Percentiles rank a stretch among this genome's conserved stretches.
Evolutionary conservation across 768 basidiomycete genomes (phyloP).

Genomic region (Suillus clintonianus): DNA sequence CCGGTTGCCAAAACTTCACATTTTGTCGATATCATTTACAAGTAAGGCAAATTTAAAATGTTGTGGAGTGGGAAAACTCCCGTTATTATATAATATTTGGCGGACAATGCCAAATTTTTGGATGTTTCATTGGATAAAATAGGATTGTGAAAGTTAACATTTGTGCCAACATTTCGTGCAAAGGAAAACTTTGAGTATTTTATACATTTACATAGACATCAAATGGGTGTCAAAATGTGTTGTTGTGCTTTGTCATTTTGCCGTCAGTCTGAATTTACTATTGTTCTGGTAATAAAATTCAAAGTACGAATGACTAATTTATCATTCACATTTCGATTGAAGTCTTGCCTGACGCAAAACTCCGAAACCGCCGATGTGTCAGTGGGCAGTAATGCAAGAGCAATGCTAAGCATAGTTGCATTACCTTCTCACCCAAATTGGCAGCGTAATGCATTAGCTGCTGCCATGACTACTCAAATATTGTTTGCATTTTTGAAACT

Average conservation of each 20-base stretch:
- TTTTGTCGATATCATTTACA: too few relatives aligned
- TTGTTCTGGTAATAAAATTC: not conserved
- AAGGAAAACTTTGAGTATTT: not conserved
- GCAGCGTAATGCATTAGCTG: too few relatives aligned
- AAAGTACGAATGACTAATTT: not conserved
- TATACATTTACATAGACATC: not conserved
- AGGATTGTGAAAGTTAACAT: not conserved
- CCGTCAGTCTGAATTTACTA: not conserved
- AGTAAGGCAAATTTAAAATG: too few relatives aligned
- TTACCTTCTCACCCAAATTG: too few relatives aligned
- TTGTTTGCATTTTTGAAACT: too few relatives aligned
- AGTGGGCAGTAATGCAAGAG: too few relatives aligned
- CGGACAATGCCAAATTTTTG: too few relatives aligned
- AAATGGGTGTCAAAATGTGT: not conserved
- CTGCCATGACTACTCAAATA: too few relatives aligned
- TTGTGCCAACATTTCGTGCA: not conserved
- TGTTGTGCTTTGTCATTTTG: not conserved
- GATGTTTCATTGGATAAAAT: not conserved
- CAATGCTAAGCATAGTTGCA: too few relatives aligned
- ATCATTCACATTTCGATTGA: not conserved
- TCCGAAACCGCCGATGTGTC: not conserved
- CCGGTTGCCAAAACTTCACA: too few relatives aligned
- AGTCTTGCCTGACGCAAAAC: not conserved
- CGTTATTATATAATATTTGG: too few relatives aligned
- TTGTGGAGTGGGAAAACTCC: too few relatives aligned